Conservation (phyloP, 805 yeast genomes). For the Helenozyma rhizophorensis region DNA sequence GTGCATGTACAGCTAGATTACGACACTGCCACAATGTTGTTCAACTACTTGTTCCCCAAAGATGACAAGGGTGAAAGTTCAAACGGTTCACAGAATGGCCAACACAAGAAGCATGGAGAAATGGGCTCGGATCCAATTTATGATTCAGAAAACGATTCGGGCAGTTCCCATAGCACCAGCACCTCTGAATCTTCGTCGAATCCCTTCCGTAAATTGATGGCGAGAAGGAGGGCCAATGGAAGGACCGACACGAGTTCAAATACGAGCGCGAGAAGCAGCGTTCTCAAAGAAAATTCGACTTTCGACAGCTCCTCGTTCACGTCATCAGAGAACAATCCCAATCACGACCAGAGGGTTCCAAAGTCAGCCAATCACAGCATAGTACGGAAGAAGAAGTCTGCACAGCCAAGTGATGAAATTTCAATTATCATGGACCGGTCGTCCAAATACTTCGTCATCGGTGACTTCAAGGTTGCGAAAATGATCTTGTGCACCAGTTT, state of each 20-base stretch:
- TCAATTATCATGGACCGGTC: conserved; percentile 41
- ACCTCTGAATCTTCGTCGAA: neutral
- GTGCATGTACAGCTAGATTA: conserved; percentile 71
- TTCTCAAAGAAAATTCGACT: neutral
- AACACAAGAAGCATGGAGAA: too few relatives aligned
- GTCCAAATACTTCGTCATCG: conserved; percentile 36
- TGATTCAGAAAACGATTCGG: conserved; percentile 23
- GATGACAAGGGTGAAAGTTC: conserved; percentile 15
- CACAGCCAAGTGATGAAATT: conserved; percentile 26
- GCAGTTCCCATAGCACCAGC: conserved; percentile 1
- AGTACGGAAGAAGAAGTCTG: conserved; percentile 1
- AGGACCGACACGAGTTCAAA: neutral
- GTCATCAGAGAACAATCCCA: neutral
- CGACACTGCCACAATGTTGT: conserved; percentile 55
- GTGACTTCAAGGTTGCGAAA: conserved; percentile 30
- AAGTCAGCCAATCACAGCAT: conserved; percentile 1
- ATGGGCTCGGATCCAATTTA: too few relatives aligned
- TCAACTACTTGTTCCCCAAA: conserved; percentile 69
- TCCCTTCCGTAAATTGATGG: conserved; percentile 2
- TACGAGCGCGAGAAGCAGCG: neutral
- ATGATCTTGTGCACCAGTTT: conserved; percentile 60
- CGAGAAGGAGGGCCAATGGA: neutral
- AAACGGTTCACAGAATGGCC: too few relatives aligned
- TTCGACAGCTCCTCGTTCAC: neutral
- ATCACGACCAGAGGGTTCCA: too few relatives aligned